Evolutionary conservation across 345 rosid genomes (phyloP), one percentile per base, ranked within the genome.

Genomic region (Adansonia digitata): DNA sequence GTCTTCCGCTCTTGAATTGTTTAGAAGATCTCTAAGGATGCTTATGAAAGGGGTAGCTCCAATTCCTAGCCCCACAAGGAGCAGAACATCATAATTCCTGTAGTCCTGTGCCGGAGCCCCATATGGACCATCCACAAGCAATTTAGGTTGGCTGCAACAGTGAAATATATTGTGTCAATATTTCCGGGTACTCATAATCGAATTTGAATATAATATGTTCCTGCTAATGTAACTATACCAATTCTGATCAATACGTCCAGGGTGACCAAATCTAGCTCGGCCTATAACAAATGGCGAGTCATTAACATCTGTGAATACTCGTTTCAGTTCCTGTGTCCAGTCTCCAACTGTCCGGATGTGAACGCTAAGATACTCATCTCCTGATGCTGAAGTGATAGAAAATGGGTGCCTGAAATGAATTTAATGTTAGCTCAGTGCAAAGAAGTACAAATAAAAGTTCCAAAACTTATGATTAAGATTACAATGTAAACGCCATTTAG

Each of bases 71-170:
- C 99, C 98, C 60, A 93, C 91, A 27, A 95, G 98, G 56, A 95
- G 97, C 83, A 95, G 83, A 69, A 95, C 98, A 61, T 95, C 97
- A 37, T 95, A 93, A 40, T 88, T 93, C 76, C 77, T 82, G 84
- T 93, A 93, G 87, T 95, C 98, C 70, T 95, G 99, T 39, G 99
- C 97, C 22, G 98, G 97, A 48, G 99, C 97, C 34, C 99, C 99
- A 17, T 91, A 95, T 8, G 99, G 99, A 70, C 99, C 99, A 65
- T 93, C 99, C 10, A 91, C 87, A 15, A 82, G 80, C 72, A 94
- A 74, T 75, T 80, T 91, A 0, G 95, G 97, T 72, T 81, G 92
- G 69, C 98, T 94, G 92, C 86, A 84, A 13, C 48, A 65, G 20
- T 51, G 11, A 56, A 72, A 57, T 69, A 12, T 31, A 17, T 46